Evolutionary conservation across 768 basidiomycete species (phyloP).

Genomic region (Auricularia cornea): DNA sequence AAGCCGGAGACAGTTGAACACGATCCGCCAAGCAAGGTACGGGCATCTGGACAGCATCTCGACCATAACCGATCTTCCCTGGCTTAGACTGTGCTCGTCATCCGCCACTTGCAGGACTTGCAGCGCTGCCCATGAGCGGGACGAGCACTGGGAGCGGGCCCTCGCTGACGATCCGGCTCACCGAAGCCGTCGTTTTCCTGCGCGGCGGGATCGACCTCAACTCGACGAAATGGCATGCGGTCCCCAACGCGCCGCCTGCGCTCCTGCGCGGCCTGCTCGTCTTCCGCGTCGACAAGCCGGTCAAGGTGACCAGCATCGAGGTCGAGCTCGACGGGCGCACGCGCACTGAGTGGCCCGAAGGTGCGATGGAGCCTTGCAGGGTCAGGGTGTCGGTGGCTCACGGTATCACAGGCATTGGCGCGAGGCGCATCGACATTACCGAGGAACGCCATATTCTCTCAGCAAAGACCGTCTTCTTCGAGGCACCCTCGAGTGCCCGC

Average conservation of each 20-base stretch:
- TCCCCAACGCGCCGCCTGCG: constrained; percentile 34
- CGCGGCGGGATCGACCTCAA: constrained; percentile 29
- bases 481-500: constrained; percentile 40
- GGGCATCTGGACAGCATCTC: no score
- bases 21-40: no score
- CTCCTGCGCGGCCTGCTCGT: constrained; percentile 59
- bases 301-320: constrained; percentile 77
- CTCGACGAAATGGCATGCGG: constrained; percentile 20
- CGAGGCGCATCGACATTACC: constrained; percentile 61
- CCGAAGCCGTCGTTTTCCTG: constrained; percentile 69
- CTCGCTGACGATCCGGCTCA: constrained; percentile 48
- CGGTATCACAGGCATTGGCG: constrained; percentile 51
- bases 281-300: constrained; percentile 63
- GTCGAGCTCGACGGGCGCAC: constrained; percentile 68
- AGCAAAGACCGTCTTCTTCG: constrained; percentile 64
- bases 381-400: no score
- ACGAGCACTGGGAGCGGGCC: background rate
- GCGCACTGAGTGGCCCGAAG: constrained; percentile 77
- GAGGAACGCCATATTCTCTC: constrained; percentile 74
- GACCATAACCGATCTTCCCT: no score
- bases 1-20: no score
- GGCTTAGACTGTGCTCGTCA: no score
- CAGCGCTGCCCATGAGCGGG: no score
- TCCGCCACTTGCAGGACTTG: no score
- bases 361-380: no score